phyloP scores from a whole-genome alignment of 1,284 basidiomycete genomes.

The Ceratobasidium sp. region DNA sequence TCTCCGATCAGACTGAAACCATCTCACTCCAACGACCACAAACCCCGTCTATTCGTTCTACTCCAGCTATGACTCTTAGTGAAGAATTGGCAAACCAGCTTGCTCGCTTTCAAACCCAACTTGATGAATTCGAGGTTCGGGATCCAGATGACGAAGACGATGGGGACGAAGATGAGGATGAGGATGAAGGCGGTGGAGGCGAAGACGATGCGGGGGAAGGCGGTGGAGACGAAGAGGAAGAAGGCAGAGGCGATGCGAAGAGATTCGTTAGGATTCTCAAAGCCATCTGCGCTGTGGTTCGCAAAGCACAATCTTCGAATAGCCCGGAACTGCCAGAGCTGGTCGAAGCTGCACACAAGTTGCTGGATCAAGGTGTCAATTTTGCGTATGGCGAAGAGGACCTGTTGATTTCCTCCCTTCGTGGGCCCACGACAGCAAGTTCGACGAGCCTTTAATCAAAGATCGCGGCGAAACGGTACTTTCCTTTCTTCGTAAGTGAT shows the following conservation, averaged over 20 bases:
- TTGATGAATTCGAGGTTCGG: neutral
- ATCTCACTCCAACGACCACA: neutral
- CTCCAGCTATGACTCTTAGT: neutral
- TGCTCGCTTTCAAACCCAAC: neutral
- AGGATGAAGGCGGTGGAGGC: no score
- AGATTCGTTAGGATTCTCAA: slow-evolving; percentile 12
- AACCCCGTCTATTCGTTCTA: neutral
- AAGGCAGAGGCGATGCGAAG: neutral
- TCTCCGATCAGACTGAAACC: neutral
- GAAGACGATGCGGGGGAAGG: neutral
- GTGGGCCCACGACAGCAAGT: slow-evolving; percentile 20
- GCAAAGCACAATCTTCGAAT: neutral
- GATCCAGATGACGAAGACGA: no score
- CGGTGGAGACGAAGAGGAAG: neutral
- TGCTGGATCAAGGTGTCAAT: neutral
- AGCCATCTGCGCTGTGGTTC: slow-evolving; percentile 26
- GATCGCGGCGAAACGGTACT: neutral
- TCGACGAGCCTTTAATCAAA: slow-evolving; percentile 7
- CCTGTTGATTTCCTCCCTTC: slow-evolving; percentile 41
- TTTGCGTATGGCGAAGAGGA: neutral
- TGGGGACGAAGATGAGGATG: neutral
- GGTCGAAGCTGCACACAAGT: neutral
- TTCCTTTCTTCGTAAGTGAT: neutral
- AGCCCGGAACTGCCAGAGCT: slow-evolving; percentile 22
- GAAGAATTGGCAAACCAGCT: neutral